Conservation (phyloP, 1,284 basidiomycete species). For the Anthracocystis setariae region DNA sequence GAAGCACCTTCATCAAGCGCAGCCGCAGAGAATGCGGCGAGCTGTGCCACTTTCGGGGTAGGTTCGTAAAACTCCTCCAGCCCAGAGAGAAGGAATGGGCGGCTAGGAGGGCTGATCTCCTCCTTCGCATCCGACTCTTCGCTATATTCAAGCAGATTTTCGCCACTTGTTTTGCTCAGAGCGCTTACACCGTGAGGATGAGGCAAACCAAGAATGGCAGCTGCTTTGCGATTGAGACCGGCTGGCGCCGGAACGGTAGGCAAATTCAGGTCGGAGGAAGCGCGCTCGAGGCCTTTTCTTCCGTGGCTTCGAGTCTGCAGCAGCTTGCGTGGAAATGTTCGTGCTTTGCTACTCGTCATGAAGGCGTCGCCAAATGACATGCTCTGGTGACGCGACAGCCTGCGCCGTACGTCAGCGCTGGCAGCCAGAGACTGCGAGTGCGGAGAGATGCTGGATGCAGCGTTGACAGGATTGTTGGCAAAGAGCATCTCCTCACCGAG, state of each 20-base stretch:
- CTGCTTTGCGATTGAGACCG: conserved; percentile 36
- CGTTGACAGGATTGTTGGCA: conserved; percentile 4
- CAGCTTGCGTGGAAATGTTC: conserved; percentile 20
- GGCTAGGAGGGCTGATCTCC: conserved; percentile 3
- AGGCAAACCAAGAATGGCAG: conserved; percentile 36
- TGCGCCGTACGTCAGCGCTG: conserved; percentile 3
- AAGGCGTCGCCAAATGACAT: conserved; percentile 11
- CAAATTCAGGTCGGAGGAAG: conserved; percentile 13
- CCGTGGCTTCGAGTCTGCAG: conserved; percentile 20
- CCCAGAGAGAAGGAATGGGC: conserved; percentile 16
- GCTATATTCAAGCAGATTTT: conserved; percentile 11
- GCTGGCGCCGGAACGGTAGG: conserved; percentile 2
- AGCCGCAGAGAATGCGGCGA: conserved; percentile 34
- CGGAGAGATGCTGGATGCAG: not conserved
- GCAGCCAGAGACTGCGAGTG: conserved; percentile 5
- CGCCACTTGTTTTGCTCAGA: conserved; percentile 3
- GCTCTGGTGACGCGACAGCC: conserved; percentile 19
- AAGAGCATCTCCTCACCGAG: conserved; percentile 54
- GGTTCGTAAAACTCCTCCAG: conserved; percentile 37
- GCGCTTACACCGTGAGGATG: conserved; percentile 31
- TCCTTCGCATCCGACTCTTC: conserved; percentile 13
- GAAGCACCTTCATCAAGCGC: conserved; percentile 36
- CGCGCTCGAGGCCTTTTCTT: conserved; percentile 20
- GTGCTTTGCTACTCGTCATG: conserved; percentile 16
- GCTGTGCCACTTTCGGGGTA: conserved; percentile 33